Percentiles rank a stretch among this genome's conserved stretches.
Evolutionary conservation across 108 stramenopile species (phyloP).

Genomic region (Chaetoceros tenuissimus): DNA sequence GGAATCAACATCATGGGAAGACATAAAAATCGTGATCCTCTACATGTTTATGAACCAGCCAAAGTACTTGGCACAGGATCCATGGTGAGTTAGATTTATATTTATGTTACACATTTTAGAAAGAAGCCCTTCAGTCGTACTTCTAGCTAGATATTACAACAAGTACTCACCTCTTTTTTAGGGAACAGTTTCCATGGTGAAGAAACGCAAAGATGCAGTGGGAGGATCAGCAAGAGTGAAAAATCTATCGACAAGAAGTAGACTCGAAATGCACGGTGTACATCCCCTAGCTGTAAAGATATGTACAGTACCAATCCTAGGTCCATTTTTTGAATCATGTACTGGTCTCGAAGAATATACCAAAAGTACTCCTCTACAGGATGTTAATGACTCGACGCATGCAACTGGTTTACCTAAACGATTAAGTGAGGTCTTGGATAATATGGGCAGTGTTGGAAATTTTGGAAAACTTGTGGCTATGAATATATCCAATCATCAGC

Average conservation of each 20-base stretch:
- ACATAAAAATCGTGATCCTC: conserved; percentile 31
- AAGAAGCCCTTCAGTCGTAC: no score
- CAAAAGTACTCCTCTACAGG: background rate
- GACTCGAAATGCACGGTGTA: background rate
- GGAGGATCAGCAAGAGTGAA: background rate
- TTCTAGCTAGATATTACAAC: no score
- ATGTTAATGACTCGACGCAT: background rate
- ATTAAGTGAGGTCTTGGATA: background rate
- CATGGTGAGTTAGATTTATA: conserved; percentile 7
- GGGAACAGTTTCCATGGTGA: background rate
- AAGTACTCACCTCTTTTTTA: background rate
- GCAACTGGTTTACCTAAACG: background rate
- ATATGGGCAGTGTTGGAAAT: background rate
- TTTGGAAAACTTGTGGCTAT: background rate
- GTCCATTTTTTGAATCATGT: background rate
- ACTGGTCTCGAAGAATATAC: background rate
- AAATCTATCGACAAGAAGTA: background rate
- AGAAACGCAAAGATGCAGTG: background rate
- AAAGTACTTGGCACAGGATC: conserved; percentile 22
- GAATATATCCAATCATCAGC: background rate
- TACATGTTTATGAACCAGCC: conserved; percentile 16
- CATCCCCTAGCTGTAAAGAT: background rate
- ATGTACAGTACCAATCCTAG: background rate
- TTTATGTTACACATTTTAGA: no score
- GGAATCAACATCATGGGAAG: conserved; percentile 18